Percentiles rank a stretch among this genome's conserved stretches.
These are phyloP conservation scores for Elsinoe arachidis DNA, from an alignment of 2,329 filamentous ascomycete species.

Conservation along the genomic window DNA sequence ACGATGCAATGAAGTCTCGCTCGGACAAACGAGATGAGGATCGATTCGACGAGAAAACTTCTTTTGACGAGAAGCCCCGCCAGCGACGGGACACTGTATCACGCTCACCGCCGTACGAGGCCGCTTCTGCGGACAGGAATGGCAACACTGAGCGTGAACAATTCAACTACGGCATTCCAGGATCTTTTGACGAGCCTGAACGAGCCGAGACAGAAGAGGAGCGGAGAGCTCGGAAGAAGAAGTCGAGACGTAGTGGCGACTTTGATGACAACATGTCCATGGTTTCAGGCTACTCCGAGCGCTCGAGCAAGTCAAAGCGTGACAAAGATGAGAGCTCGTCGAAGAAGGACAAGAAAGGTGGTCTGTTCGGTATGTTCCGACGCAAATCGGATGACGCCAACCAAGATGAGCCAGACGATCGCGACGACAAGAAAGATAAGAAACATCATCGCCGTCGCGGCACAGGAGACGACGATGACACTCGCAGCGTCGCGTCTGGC, in stretches of 20 bases:
- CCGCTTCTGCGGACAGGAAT: not conserved
- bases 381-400: constrained; percentile 36
- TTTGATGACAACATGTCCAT: constrained; percentile 35
- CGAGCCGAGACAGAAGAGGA: constrained; percentile 16
- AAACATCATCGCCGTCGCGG: constrained; percentile 31
- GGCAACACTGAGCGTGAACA: constrained; percentile 15
- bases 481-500: constrained; percentile 17
- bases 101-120: not conserved
- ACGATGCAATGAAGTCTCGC: constrained; percentile 10
- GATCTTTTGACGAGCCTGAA: constrained; percentile 16
- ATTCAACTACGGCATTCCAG: constrained; percentile 7
- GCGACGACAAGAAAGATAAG: constrained; percentile 38
- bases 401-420: constrained; percentile 24
- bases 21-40: constrained; percentile 17
- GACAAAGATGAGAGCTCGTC: constrained; percentile 31
- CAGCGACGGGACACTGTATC: not conserved
- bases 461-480: constrained; percentile 18
- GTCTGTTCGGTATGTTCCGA: constrained; percentile 38
- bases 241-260: constrained; percentile 31
- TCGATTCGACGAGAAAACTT: not conserved
- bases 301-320: constrained; percentile 20
- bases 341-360: constrained; percentile 38
- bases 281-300: constrained; percentile 30
- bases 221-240: constrained; percentile 20
- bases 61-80: not conserved